Base-by-base conservation (phyloP, 768 basidiomycete genomes). In the Collybia sp. region DNA sequence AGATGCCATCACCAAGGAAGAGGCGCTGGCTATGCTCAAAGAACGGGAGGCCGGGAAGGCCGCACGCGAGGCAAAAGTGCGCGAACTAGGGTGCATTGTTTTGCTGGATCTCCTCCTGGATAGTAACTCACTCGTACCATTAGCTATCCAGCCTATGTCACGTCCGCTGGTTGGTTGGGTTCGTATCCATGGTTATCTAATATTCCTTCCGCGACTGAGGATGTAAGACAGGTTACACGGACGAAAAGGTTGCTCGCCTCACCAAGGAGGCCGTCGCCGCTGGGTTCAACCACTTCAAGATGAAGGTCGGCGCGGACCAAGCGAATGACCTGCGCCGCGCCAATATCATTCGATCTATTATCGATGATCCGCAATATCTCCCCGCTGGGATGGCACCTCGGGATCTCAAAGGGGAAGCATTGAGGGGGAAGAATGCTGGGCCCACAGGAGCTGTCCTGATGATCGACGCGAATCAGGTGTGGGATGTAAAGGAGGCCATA, bases 251-350 rank as follows among this genome's bases (percentile, higher is more conserved):
- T 18, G 77, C 82, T 1, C 77, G 82, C 6, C 77, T 98, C 43
- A 96, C 92, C 8, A 83, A 82, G 57, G 90, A 93, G 59, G 89
- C 93, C 30, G 73, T 98, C 43, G 66, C 76, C 17, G 80, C 77
- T 37, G 94, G 94, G 16, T 98, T 98, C 79, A 95, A 91, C 69
- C 93, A 96, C 69, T 98, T 98, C 80, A 97, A 97, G 70, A 93
- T 97, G 85, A 98, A 97, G 71, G 95, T 98, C 53, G 95, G 95
- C 44, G 85, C 87, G 18, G 76, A 88, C 65, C 72, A 79, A 46
- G 77, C 82, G 33, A 81, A 85, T 61, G 95, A 96, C 66, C 71
- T 93, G 43, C 85, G 92, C 42, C 83, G 94, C 44, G 91, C 92
- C 16, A 79, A 77, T 56, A 75, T 97, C 57, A 94, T 98, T 54